phyloP scores from a whole-genome alignment of 73 alveolate species.

The Urostyla sp. region DNA sequence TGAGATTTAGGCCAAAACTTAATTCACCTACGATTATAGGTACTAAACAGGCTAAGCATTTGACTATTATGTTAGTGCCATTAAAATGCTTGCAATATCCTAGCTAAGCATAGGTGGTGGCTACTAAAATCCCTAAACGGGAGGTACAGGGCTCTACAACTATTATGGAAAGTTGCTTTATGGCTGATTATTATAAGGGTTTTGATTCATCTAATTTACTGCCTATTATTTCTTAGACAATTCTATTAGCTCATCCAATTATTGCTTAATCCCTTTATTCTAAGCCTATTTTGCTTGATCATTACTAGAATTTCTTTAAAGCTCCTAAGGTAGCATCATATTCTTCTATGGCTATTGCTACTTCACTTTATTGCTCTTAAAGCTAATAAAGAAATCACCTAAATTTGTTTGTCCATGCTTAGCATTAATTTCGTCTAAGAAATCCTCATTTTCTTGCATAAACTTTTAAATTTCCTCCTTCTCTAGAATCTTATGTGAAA shows the following conservation, averaged over 20 bases:
- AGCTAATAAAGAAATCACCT: conserved; percentile 77
- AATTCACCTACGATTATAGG: background rate
- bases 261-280: conserved; percentile 10
- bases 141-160: background rate
- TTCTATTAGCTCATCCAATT: no score
- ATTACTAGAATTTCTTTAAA: no score
- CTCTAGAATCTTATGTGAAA: conserved; percentile 85
- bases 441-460: conserved; percentile 84
- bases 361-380: conserved; percentile 64
- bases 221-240: no score
- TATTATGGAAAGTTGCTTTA: background rate
- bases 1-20: background rate
- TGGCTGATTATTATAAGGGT: background rate
- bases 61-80: background rate
- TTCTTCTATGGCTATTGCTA: no score
- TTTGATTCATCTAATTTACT: background rate
- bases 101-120: no score
- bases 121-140: no score
- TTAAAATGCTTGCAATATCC: no score
- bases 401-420: conserved; percentile 85
- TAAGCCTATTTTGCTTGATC: background rate
- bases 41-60: background rate
- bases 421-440: conserved; percentile 76
- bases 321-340: no score
- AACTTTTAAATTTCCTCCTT: conserved; percentile 73